Evolutionary conservation across 2,329 filamentous ascomycete species (phyloP).

Genomic region (Bipolaris bicolor): DNA sequence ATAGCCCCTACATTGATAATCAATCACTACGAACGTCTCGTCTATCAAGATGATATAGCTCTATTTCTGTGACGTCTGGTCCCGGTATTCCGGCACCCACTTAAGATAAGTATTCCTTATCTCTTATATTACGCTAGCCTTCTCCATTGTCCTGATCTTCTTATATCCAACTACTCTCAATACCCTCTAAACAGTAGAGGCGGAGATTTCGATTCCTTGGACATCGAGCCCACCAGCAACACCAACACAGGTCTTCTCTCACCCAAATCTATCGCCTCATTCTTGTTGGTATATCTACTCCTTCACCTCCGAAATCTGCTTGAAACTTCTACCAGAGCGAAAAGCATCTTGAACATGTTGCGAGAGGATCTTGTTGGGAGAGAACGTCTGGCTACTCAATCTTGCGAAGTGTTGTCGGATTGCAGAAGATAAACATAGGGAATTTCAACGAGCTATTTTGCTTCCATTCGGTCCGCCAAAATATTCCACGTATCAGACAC

Average conservation of each 20-base stretch:
- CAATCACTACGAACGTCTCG: background rate
- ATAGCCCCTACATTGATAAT: background rate
- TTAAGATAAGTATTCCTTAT: background rate
- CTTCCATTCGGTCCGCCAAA: too few species aligned
- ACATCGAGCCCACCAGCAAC: background rate
- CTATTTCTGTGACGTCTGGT: background rate
- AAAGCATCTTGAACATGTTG: background rate
- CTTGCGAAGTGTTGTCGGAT: too few species aligned
- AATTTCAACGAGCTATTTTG: too few species aligned
- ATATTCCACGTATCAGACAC: too few species aligned
- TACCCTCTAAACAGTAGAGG: background rate
- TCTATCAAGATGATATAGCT: background rate
- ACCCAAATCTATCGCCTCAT: conserved; percentile 5
- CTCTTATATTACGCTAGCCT: background rate
- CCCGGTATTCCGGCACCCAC: background rate
- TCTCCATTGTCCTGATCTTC: background rate
- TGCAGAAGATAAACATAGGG: too few species aligned
- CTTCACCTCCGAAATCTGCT: too few species aligned
- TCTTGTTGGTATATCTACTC: conserved; percentile 2
- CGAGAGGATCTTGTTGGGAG: background rate
- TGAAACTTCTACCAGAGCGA: background rate
- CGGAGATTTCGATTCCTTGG: background rate
- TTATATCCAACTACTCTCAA: background rate
- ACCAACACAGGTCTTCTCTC: conserved; percentile 16
- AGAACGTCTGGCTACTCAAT: background rate